Conservation (phyloP, 257 asterid species). For the Solanum virginianum region DNA sequence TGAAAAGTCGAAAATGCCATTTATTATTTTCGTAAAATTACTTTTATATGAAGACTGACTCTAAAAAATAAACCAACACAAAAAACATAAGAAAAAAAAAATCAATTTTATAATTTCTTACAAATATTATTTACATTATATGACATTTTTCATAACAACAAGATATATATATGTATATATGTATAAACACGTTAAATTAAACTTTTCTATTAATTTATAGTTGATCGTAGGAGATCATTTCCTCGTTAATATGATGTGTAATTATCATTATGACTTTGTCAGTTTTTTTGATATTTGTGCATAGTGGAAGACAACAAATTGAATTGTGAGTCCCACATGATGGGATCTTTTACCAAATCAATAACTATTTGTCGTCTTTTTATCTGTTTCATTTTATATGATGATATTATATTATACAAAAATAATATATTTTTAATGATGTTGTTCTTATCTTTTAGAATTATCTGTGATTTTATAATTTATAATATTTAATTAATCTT, state of each 20-base stretch:
- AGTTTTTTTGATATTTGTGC: neutral
- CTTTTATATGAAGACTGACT: neutral
- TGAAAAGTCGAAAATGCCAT: neutral
- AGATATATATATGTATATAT: accelerated
- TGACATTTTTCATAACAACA: accelerated
- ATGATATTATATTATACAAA: neutral
- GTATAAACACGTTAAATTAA: accelerated
- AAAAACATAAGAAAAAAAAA: neutral
- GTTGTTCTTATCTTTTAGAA: too few species aligned
- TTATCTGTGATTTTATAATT: too few species aligned
- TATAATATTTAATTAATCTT: neutral
- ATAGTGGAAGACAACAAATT: neutral
- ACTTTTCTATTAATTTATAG: neutral
- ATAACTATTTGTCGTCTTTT: accelerated
- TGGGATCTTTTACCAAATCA: neutral
- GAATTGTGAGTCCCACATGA: neutral
- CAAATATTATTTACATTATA: neutral
- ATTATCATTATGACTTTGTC: neutral
- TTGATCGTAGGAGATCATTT: neutral
- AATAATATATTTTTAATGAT: neutral
- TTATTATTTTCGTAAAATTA: neutral
- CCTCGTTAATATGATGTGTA: neutral
- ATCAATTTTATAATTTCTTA: neutral
- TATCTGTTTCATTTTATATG: neutral
- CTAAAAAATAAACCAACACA: neutral